phyloP scores from a whole-genome alignment of 352 stramenopile species.

The Globisporangium apiculatum region DNA sequence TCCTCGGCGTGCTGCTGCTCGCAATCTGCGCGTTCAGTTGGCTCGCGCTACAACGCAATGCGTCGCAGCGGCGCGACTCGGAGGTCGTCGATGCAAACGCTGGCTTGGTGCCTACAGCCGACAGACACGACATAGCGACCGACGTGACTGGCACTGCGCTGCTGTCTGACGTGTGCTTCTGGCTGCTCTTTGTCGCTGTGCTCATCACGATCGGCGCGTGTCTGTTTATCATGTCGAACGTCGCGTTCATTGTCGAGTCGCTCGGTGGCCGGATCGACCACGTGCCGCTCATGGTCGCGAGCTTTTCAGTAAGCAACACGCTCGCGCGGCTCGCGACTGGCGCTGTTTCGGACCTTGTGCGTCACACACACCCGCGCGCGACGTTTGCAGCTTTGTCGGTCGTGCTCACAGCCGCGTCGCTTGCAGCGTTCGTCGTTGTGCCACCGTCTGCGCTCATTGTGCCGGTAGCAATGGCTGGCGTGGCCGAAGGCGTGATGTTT shows the following conservation, averaged over 20 bases:
- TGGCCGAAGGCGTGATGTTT: slow-evolving; percentile 78
- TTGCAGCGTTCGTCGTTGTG: slow-evolving; percentile 48
- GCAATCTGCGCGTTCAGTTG: slow-evolving; percentile 40
- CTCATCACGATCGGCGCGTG: slow-evolving; percentile 69
- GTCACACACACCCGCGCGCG: slow-evolving; percentile 38
- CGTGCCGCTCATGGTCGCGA: slow-evolving; percentile 64
- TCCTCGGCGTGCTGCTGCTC: slow-evolving; percentile 54
- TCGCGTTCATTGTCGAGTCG: slow-evolving; percentile 81
- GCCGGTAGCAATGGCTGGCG: slow-evolving; percentile 51
- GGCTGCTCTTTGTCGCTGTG: slow-evolving; percentile 68
- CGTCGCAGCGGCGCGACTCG: slow-evolving; percentile 27
- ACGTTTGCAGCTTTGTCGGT: slow-evolving; percentile 43
- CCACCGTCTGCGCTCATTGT: slow-evolving; percentile 34
- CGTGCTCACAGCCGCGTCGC: slow-evolving; percentile 39
- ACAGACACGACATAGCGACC: slow-evolving; percentile 26
- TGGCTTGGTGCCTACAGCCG: slow-evolving; percentile 17
- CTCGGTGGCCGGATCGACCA: slow-evolving; percentile 45
- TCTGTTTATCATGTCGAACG: slow-evolving; percentile 79
- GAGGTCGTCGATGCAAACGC: slow-evolving; percentile 33
- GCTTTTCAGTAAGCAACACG: slow-evolving; percentile 76
- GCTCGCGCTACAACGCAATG: slow-evolving; percentile 32
- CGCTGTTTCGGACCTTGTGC: slow-evolving; percentile 46
- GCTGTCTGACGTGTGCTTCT: slow-evolving; percentile 56
- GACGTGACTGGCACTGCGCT: slow-evolving; percentile 58
- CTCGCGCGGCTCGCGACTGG: slow-evolving; percentile 52